Evolutionary conservation across 1,284 basidiomycete species (phyloP).

Genomic region (Cutaneotrichosporon spelunceum): DNA sequence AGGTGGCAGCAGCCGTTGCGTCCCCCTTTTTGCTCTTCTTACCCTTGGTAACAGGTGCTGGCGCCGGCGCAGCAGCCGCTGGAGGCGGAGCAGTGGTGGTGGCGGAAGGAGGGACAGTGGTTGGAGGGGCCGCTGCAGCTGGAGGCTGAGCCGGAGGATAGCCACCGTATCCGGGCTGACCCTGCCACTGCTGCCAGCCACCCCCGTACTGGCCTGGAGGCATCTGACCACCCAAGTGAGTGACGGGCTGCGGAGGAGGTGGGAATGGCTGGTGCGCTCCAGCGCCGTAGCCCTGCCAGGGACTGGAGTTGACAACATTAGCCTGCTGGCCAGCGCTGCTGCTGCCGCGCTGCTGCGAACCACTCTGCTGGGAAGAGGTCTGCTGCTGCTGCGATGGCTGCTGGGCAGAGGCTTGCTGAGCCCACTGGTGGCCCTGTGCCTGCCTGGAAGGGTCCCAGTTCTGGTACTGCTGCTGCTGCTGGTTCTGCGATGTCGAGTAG

Average conservation of each 20-base stretch:
- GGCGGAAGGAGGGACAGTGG: constrained; percentile 15
- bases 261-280: constrained; percentile 30
- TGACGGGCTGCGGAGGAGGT: constrained; percentile 33
- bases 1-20: constrained; percentile 13
- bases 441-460: constrained; percentile 20
- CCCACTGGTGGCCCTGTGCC: constrained; percentile 20
- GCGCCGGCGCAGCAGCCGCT: constrained; percentile 15
- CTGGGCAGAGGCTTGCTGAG: constrained; percentile 12
- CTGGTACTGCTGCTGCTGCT: constrained; percentile 18
- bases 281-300: constrained; percentile 31
- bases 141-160: constrained; percentile 18
- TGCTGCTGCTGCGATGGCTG: constrained; percentile 14
- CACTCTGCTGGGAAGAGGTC: constrained; percentile 10
- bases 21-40: constrained; percentile 22
- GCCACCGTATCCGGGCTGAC: constrained; percentile 25
- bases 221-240: constrained; percentile 25
- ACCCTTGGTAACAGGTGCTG: constrained; percentile 21
- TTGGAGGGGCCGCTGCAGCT: constrained; percentile 1
- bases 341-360: constrained; percentile 15
- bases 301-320: constrained; percentile 13
- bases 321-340: constrained; percentile 19
- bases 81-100: constrained; percentile 9
- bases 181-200: constrained; percentile 31
- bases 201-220: constrained; percentile 28
- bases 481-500: constrained; percentile 10